Base-by-base conservation (phyloP, 495 filamentous ascomycete species). In the Lasiosphaeriaceae sp. region DNA sequence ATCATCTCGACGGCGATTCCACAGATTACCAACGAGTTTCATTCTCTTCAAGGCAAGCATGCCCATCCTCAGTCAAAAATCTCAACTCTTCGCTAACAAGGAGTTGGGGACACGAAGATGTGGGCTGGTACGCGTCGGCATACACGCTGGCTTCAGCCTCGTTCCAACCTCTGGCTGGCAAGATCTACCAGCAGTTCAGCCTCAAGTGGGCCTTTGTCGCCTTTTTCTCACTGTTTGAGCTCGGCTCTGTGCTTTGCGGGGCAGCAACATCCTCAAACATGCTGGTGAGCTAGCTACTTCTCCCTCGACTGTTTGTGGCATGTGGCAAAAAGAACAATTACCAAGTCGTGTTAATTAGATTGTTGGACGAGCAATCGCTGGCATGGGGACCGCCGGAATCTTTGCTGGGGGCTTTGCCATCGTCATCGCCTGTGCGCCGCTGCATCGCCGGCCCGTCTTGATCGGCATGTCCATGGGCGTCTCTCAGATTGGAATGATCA, bases 261-360 rank as follows among this genome's bases (percentile, higher is more conserved):
- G 73, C 73, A 14, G 79, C 80, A 2, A 76, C 72, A 0, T 73
- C 53, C 16, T 77, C 74, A 20, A 55, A 57, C 11, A 75, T 74
- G 46, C 64, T 83, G 23, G 83, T 83, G 80, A 80, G 19, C 68
- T 80, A 46, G 77, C 77, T 22, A 61, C 83, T 24, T 76, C 78
- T n/a, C 9, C 26, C 9, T 4, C 9, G 26, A 31, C 9, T 31
- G 3, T 9, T 31, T 31, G 4, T 3, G 26, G 9, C 4, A 9
- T 31, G 9, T 31, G 26, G 9, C 9, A 9, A 31, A 4, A 9
- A 3, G 3, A 9, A 31, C 26, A 31, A 4, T 31, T 9, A 31
- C n/a, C n/a, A n/a, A n/a, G n/a, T n/a, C n/a, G n/a, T 31, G 26
- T 31, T 4, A 31, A 31, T 9, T n/a, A n/a, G n/a, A 83, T 83